Percentiles rank a stretch among this genome's conserved stretches.
phyloP scores from a whole-genome alignment of 345 rosid species.

The Gossypium longicalyx region DNA sequence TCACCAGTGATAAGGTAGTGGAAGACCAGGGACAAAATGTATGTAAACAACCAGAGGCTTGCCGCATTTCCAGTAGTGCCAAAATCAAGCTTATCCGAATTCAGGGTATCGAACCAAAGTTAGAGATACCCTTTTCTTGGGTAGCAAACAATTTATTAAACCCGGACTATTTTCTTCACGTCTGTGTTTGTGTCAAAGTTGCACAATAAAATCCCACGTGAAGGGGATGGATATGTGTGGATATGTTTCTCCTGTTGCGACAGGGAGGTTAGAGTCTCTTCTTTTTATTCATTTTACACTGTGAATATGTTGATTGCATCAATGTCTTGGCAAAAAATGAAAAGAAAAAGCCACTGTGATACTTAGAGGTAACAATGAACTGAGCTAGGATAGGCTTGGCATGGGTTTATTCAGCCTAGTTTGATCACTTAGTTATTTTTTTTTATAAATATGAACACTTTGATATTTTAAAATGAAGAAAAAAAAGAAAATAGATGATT shows the following conservation, averaged over 20 bases:
- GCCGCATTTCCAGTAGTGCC: conserved; percentile 15
- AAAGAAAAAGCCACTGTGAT: neutral
- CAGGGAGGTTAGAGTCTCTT: neutral
- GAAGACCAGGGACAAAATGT: conserved; percentile 26
- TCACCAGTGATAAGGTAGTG: conserved; percentile 12
- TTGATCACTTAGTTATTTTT: neutral
- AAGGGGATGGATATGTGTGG: neutral
- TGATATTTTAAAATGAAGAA: neutral
- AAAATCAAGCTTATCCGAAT: conserved; percentile 70
- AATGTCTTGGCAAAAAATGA: neutral
- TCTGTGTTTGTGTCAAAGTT: conserved; percentile 52
- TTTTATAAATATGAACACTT: neutral
- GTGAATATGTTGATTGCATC: neutral
- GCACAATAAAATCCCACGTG: conserved; percentile 23
- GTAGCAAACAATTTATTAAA: conserved; percentile 75
- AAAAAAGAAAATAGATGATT: neutral
- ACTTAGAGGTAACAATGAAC: neutral
- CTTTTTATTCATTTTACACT: neutral
- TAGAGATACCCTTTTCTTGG: conserved; percentile 92
- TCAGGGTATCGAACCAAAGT: conserved; percentile 78
- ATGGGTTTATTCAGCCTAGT: neutral
- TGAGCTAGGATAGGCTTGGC: neutral
- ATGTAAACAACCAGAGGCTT: conserved; percentile 14
- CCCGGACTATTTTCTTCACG: conserved; percentile 80
- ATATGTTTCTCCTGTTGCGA: neutral